phyloP scores from a whole-genome alignment of 345 rosid genomes.

The Brassica juncea region DNA sequence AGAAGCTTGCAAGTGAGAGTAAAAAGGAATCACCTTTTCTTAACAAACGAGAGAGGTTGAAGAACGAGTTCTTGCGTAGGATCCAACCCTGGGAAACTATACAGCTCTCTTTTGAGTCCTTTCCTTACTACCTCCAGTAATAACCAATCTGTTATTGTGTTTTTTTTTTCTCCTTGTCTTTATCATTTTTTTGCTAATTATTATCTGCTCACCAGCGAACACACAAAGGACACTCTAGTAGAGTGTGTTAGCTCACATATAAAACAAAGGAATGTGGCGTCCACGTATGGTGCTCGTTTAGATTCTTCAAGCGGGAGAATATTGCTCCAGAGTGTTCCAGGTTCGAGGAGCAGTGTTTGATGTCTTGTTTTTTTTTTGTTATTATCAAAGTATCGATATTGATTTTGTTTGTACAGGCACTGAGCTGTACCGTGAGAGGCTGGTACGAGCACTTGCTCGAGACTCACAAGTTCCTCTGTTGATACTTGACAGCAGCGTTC shows the following conservation, averaged over 20 bases:
- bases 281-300: slow-evolving; percentile 73
- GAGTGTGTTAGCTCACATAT: slow-evolving; percentile 89
- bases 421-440: slow-evolving; percentile 89
- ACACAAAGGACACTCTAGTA: slow-evolving; percentile 67
- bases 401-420: slow-evolving; percentile 56
- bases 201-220: slow-evolving; percentile 50
- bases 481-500: slow-evolving; percentile 89
- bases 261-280: slow-evolving; percentile 54
- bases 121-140: slow-evolving; percentile 90
- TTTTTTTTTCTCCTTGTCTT: neutral
- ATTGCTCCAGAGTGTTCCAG: slow-evolving; percentile 91
- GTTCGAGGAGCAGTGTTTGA: slow-evolving; percentile 38
- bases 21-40: slow-evolving; percentile 77
- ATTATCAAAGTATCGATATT: slow-evolving; percentile 6
- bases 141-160: neutral
- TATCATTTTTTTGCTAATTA: neutral
- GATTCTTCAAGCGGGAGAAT: slow-evolving; percentile 85
- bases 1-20: slow-evolving; percentile 68
- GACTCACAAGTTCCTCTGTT: slow-evolving; percentile 81
- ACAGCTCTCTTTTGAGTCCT: slow-evolving; percentile 81
- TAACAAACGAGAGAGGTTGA: slow-evolving; percentile 70
- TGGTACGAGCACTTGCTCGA: slow-evolving; percentile 86
- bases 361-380: neutral
- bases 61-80: slow-evolving; percentile 73
- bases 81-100: slow-evolving; percentile 91